These are phyloP conservation scores for Ilex paraguariensis DNA, from an alignment of 305 asterid species.

Conservation along the genomic window DNA sequence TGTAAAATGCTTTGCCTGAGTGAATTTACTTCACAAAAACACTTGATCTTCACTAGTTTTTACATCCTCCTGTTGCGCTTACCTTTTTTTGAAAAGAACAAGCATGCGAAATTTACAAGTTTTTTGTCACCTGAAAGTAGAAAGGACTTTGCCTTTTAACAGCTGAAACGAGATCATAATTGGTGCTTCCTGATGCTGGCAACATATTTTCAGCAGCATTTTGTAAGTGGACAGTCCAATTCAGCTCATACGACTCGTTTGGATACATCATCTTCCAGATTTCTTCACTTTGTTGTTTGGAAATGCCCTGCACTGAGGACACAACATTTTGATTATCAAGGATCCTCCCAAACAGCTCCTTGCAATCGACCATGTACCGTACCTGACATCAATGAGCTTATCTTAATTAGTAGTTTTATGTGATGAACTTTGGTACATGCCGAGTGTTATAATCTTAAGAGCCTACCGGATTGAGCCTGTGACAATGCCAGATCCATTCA, in stretches of 20 bases:
- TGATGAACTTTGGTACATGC: background rate
- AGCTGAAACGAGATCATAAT: slow-evolving; percentile 77
- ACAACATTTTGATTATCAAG: slow-evolving; percentile 63
- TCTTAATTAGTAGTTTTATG: no score
- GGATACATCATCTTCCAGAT: slow-evolving; percentile 61
- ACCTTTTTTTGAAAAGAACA: no score
- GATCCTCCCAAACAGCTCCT: slow-evolving; percentile 65
- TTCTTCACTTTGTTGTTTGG: slow-evolving; percentile 46
- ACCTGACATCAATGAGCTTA: slow-evolving; percentile 31
- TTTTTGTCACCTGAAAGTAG: slow-evolving; percentile 67
- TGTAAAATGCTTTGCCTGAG: no score
- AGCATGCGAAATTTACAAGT: no score
- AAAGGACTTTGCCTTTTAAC: slow-evolving; percentile 85
- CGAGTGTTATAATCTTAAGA: slow-evolving; percentile 2
- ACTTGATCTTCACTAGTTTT: no score
- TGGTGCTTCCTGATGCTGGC: slow-evolving; percentile 32
- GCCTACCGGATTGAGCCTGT: slow-evolving; percentile 94
- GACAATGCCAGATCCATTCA: slow-evolving; percentile 99
- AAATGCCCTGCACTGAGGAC: slow-evolving; percentile 53
- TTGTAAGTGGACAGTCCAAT: slow-evolving; percentile 28
- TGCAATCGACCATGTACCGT: slow-evolving; percentile 75
- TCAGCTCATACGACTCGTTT: slow-evolving; percentile 59
- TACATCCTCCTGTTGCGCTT: background rate
- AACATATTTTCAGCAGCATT: slow-evolving; percentile 11
- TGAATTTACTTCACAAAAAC: no score